These are phyloP conservation scores for Solanum ossicruentum DNA, from an alignment of 257 asterid genomes.

Conservation along the genomic window DNA sequence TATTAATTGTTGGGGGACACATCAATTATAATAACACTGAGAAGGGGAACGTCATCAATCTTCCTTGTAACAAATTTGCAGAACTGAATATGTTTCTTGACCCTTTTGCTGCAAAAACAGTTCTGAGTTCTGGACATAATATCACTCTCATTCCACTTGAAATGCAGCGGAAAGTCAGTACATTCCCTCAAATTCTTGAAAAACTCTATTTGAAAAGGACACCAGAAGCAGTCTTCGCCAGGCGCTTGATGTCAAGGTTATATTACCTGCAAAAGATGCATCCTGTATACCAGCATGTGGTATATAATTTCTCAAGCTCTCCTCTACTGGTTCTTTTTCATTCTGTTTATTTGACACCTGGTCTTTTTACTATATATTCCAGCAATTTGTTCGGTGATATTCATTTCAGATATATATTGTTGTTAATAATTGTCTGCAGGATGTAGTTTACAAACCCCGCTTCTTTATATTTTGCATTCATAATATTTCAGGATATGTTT, in stretches of 20 bases:
- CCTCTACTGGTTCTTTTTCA: neutral
- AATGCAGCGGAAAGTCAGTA: slow-evolving; percentile 36
- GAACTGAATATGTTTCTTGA: slow-evolving; percentile 81
- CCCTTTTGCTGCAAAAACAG: slow-evolving; percentile 62
- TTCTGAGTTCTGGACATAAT: slow-evolving; percentile 29
- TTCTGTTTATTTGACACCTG: neutral
- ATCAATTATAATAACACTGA: slow-evolving; percentile 11
- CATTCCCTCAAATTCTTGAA: slow-evolving; percentile 12
- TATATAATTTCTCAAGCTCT: slow-evolving; percentile 1
- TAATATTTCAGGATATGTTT: slow-evolving; percentile 40
- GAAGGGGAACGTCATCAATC: slow-evolving; percentile 55
- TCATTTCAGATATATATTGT: neutral
- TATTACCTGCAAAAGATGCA: slow-evolving; percentile 22
- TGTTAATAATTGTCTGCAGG: neutral
- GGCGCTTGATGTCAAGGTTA: slow-evolving; percentile 43
- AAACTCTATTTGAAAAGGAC: slow-evolving; percentile 36
- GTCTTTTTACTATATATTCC: neutral
- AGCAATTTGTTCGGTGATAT: neutral
- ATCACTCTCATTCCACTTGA: slow-evolving; percentile 65
- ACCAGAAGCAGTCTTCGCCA: slow-evolving; percentile 43
- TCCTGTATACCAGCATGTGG: slow-evolving; percentile 53
- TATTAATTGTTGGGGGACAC: slow-evolving; percentile 71
- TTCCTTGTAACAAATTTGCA: slow-evolving; percentile 44
- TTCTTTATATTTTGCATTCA: neutral
- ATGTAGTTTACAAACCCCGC: neutral